Base-by-base conservation (phyloP, 2,329 filamentous ascomycete genomes). In the Arthrobotrys musiformis region DNA sequence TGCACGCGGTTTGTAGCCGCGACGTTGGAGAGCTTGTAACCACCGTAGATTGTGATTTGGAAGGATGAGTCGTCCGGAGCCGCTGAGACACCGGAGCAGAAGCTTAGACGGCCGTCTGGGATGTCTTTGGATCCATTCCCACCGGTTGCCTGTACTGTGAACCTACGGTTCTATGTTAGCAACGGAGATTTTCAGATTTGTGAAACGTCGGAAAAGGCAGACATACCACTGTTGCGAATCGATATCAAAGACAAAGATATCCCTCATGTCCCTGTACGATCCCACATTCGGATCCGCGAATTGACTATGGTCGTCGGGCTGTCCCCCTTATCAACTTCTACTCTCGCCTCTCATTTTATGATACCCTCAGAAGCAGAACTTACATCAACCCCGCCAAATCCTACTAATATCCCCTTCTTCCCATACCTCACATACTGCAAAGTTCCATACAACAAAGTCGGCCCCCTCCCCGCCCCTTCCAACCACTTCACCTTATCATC, bases 31-130 rank as follows among this genome's bases (percentile, higher is more conserved):
- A 77, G 73, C 37, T 69, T 70, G 66, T 70, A 77, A 11, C 73
- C 78, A 17, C 73, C 78, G 54, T 73, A 79, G 26, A 78, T 78
- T 13, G 75, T 78, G 46, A 79, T 79, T 74, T 78, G 73, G 50
- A 78, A 72, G 19, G 73, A 78, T 9, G 67, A 64, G 35, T 79
- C 75, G 56, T 79, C 78, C 1, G 70, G 78, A 2, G 78, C 72
- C 5, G 69, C 30, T 19, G 75, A 72, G 8, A 78, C 61, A 6
- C 61, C 64, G 5, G 61, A 19, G 63, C 78, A 79, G 50, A 73
- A 73, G 52, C 44, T 73, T 15, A 73, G 28, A 15, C 67, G 73
- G 15, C 66, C 50, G 24, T 70, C 56, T 3, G 78, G 78, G 33
- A 79, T 70, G 19, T 77, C 73, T 2, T 3, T 13, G 13, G 15